Conservation (phyloP, 2,329 filamentous ascomycete genomes). For the Fusarium udum region DNA sequence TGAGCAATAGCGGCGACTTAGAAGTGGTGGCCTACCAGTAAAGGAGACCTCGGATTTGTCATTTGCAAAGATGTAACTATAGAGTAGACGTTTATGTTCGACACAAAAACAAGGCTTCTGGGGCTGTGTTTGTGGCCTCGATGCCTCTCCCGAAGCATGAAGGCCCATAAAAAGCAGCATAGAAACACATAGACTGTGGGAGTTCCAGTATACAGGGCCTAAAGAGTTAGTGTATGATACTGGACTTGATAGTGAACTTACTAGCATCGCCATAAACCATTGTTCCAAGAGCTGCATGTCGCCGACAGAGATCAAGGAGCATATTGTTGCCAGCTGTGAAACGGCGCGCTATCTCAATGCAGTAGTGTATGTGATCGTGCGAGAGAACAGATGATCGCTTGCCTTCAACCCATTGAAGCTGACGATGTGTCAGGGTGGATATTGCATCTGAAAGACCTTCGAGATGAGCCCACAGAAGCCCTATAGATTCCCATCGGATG, state of each 20-base stretch:
- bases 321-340: conserved; percentile 48
- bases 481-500: conserved; percentile 56
- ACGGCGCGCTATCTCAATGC: conserved; percentile 45
- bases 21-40: conserved; percentile 62
- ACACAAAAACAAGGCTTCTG: conserved; percentile 45
- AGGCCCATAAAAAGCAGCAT: conserved; percentile 50
- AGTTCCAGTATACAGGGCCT: conserved; percentile 51
- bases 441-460: conserved; percentile 28
- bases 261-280: conserved; percentile 53
- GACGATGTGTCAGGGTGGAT: conserved; percentile 5
- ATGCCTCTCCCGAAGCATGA: conserved; percentile 40
- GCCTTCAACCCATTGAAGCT: conserved; percentile 16
- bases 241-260: conserved; percentile 35
- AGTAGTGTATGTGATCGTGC: conserved; percentile 40
- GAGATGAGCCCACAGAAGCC: conserved; percentile 48
- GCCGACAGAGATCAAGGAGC: conserved; percentile 50
- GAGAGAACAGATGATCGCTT: background rate
- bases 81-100: conserved; percentile 47
- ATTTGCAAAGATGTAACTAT: conserved; percentile 50
- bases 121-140: background rate
- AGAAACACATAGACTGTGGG: conserved; percentile 50
- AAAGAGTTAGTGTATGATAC: background rate
- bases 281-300: conserved; percentile 49
- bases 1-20: conserved; percentile 62
- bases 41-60: conserved; percentile 64